A percentile compares a stretch with the other conserved stretches of the same genome.
Conservation (phyloP, 1,284 basidiomycete genomes). For the Austroboletus niveus region DNA sequence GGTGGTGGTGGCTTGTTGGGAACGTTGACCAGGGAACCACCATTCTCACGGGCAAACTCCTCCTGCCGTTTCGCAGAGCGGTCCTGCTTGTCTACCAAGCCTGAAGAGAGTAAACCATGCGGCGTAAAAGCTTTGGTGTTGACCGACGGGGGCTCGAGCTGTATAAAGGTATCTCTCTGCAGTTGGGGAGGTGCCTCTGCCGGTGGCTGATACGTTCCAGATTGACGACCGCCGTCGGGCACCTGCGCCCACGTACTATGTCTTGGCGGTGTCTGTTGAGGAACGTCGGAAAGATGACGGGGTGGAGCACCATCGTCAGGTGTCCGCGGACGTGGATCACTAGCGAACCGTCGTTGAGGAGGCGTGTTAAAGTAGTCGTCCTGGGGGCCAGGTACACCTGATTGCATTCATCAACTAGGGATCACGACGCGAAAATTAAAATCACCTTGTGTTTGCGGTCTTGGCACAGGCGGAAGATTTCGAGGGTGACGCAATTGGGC, state of each 20-base stretch:
- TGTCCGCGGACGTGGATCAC: conserved; percentile 47
- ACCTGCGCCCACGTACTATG: conserved; percentile 84
- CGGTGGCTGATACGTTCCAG: conserved; percentile 37
- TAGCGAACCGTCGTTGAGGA: conserved; percentile 39
- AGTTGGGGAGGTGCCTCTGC: conserved; percentile 33
- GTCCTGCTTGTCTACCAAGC: conserved; percentile 93
- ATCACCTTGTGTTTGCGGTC: conserved; percentile 35
- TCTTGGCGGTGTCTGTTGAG: conserved; percentile 48
- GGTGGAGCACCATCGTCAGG: conserved; percentile 41
- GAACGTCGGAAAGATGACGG: conserved; percentile 51
- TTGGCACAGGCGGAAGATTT: conserved; percentile 44
- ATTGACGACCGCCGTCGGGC: conserved; percentile 65
- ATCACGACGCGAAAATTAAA: conserved; percentile 2
- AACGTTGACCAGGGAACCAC: conserved; percentile 90
- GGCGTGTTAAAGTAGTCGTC: conserved; percentile 24
- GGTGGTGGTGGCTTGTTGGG: conserved; percentile 93
- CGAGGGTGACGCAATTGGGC: conserved; percentile 38
- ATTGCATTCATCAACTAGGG: conserved; percentile 12
- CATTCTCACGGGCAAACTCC: conserved; percentile 86
- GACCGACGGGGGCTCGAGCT: conserved; percentile 71
- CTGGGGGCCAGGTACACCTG: conserved; percentile 12
- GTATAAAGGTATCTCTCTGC: conserved; percentile 74
- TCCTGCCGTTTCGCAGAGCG: conserved; percentile 94
- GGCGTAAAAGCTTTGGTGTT: conserved; percentile 90
- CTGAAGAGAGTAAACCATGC: conserved; percentile 91